Conservation (phyloP, 768 basidiomycete species). For the Psilocybe tampanensis region DNA sequence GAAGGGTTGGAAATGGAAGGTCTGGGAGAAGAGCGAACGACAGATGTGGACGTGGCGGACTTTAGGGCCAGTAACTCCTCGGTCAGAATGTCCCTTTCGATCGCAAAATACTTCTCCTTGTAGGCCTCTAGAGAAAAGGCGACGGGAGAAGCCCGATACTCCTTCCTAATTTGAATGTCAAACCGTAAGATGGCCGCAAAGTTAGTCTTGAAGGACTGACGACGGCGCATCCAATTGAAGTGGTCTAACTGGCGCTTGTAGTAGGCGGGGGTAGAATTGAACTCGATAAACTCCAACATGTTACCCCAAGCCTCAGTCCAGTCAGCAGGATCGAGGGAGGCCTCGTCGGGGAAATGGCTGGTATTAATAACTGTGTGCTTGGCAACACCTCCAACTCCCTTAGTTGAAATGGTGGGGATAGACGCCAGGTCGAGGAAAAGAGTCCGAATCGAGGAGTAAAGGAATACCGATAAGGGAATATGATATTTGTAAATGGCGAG, state of each 20-base stretch:
- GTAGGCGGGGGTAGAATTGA: neutral
- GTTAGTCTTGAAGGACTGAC: slow-evolving; percentile 10
- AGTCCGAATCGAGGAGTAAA: neutral
- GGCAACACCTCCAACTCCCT: neutral
- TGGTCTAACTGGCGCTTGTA: slow-evolving; percentile 3
- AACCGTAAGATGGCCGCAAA: slow-evolving; percentile 17
- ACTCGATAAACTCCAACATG: slow-evolving; percentile 6
- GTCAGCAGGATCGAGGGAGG: slow-evolving; percentile 8
- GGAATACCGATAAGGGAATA: slow-evolving; percentile 2
- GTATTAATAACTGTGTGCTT: slow-evolving; percentile 15
- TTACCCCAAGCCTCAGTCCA: slow-evolving; percentile 19
- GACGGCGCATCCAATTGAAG: slow-evolving; percentile 1
- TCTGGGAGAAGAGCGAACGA: neutral
- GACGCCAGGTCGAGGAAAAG: slow-evolving; percentile 1
- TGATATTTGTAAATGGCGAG: neutral
- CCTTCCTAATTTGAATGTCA: slow-evolving; percentile 8
- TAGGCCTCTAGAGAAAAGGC: neutral
- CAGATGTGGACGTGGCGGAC: neutral
- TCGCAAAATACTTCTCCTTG: neutral
- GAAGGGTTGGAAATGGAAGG: no score
- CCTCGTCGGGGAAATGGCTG: slow-evolving; percentile 14
- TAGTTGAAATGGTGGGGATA: neutral
- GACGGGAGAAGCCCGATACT: slow-evolving; percentile 1
- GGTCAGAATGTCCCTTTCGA: neutral
- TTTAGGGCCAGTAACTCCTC: neutral